These are phyloP conservation scores for Arachnopeziza araneosa DNA, from an alignment of 2,329 filamentous ascomycete genomes.

Conservation along the genomic window DNA sequence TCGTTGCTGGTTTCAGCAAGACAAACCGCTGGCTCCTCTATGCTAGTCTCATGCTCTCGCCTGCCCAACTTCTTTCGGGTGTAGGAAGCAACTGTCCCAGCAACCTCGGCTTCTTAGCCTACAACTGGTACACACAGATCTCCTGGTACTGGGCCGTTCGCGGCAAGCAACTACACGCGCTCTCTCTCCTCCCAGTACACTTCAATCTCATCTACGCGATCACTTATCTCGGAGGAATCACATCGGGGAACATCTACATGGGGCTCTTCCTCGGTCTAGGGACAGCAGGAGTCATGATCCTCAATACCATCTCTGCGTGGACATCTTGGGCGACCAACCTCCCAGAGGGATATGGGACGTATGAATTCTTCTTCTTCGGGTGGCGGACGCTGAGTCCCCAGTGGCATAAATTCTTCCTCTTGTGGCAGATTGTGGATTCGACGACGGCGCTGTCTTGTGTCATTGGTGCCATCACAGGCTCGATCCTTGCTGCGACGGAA, in stretches of 20 bases:
- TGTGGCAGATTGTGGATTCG: not conserved
- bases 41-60: not conserved
- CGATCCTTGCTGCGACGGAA: not conserved
- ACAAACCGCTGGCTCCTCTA: not conserved
- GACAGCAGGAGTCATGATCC: not conserved
- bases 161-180: not conserved
- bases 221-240: not conserved
- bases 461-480: not conserved
- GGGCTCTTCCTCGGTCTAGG: not conserved
- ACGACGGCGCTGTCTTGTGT: not conserved
- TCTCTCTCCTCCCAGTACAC: not conserved
- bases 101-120: not conserved
- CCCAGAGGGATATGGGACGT: not conserved
- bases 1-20: not conserved
- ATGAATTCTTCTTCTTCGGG: not conserved
- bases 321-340: not conserved
- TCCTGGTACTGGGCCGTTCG: not conserved
- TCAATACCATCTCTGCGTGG: not conserved
- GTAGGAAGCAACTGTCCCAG: not conserved
- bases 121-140: not conserved
- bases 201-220: not conserved
- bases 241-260: not conserved
- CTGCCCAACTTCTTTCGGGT: not conserved
- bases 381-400: not conserved
- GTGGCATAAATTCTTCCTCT: not conserved